These are phyloP conservation scores for Salvia rosmarinus DNA, from an alignment of 257 asterid genomes.

Conservation along the genomic window DNA sequence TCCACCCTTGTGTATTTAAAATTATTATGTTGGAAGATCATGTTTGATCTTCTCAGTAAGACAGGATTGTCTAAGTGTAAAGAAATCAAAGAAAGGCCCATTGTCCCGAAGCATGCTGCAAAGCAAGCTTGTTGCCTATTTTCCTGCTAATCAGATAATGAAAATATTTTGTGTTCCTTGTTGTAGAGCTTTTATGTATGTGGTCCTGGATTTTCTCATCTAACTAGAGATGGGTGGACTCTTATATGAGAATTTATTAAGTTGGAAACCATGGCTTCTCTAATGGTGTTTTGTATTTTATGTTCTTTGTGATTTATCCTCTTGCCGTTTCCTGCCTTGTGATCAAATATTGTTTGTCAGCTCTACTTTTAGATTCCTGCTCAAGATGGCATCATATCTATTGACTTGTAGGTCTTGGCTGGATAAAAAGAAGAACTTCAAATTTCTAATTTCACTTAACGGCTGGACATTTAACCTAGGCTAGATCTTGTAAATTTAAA, in stretches of 20 bases:
- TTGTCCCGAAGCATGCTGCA: background rate
- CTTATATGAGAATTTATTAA: conserved; percentile 6
- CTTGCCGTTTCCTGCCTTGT: conserved; percentile 10
- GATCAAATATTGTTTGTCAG: conserved; percentile 8
- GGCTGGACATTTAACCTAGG: background rate
- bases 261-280: conserved; percentile 9
- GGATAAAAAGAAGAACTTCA: background rate
- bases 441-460: background rate
- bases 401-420: conserved; percentile 4
- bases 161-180: background rate
- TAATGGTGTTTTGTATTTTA: background rate
- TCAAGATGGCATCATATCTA: background rate
- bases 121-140: conserved; percentile 12
- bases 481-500: background rate
- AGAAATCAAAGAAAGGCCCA: conserved; percentile 18
- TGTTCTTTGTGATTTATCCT: conserved; percentile 12
- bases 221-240: conserved; percentile 16
- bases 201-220: conserved; percentile 10
- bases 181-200: background rate
- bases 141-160: conserved; percentile 12
- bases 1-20: background rate
- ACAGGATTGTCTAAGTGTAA: conserved; percentile 15
- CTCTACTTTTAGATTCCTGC: background rate
- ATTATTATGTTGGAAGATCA: conserved; percentile 6
- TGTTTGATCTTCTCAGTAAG: conserved; percentile 18